Base-by-base conservation (phyloP, 1,139 yeast species). In the Candida tropicalis region DNA sequence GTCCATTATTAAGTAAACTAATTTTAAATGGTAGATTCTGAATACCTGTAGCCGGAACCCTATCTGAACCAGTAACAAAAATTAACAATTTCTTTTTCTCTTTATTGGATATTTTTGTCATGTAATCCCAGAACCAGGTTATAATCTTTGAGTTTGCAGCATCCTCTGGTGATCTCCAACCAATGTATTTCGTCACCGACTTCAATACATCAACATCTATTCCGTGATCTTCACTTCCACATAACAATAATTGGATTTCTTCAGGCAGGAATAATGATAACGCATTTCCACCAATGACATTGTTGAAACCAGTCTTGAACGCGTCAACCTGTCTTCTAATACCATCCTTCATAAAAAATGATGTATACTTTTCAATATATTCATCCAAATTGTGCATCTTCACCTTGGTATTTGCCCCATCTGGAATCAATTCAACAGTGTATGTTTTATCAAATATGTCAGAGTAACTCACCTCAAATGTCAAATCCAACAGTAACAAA, bases 41-140 rank as follows among this genome's bases (percentile, higher is more conserved):
- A 16, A 88, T 73, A 0, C 98, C 99, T 0, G 96, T 88, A 0
- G 97, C 96, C 0, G 98, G 98, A 10, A 93, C 75, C 38, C 97
- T 68, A 57, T 90, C 97, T 1, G 96, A 84, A 0, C 98, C 97
- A 0, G 97, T 90, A 5, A 91, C 82, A 63, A 93, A 93, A 26
- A 76, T 72, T 33, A 93, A 65, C 32, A 91, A 67, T 52, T 76
- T 78, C 52, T 82, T 80, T 53, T 87, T 95, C 25, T 75, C 66
- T 1, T 50, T 54, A 34, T 68, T 66, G 1, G 69, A 62, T 51
- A 85, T 65, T 4, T 60, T 55, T 10, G 65, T 66, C 51, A 90
- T 72, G 58, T 80, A 79, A 17, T 83, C 81, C 98, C 98, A 93
- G 58, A 93, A 88, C 97, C 98, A 91, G 26, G 57, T 46, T 3